phyloP scores from a whole-genome alignment of 2,329 filamentous ascomycete genomes.

The Helotiales sp. region DNA sequence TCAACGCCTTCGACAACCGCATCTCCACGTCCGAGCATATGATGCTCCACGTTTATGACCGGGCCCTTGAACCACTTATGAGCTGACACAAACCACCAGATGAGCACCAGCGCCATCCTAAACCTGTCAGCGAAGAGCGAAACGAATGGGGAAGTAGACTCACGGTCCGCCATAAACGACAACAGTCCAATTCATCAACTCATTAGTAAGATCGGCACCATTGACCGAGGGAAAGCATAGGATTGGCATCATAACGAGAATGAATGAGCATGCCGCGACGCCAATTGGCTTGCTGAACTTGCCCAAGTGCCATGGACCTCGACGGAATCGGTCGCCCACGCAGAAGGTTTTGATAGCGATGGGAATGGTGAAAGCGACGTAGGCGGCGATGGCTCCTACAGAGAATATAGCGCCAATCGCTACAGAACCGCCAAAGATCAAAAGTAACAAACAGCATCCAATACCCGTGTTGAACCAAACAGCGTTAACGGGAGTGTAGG shows the following conservation, averaged over 20 bases:
- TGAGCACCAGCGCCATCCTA: slow-evolving; percentile 50
- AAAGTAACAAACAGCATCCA: slow-evolving; percentile 57
- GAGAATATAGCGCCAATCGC: slow-evolving; percentile 66
- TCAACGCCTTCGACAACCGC: slow-evolving; percentile 27
- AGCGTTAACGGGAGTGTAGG: slow-evolving; percentile 65
- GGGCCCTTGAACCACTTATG: slow-evolving; percentile 66
- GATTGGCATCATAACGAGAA: slow-evolving; percentile 65
- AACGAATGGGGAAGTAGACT: slow-evolving; percentile 10
- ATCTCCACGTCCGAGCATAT: slow-evolving; percentile 32
- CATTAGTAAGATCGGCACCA: slow-evolving; percentile 50
- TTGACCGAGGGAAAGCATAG: slow-evolving; percentile 60
- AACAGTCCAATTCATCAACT: slow-evolving; percentile 64
- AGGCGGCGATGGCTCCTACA: slow-evolving; percentile 66
- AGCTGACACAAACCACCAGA: slow-evolving; percentile 64
- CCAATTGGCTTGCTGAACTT: slow-evolving; percentile 58
- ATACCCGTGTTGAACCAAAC: slow-evolving; percentile 63
- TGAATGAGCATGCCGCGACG: slow-evolving; percentile 54
- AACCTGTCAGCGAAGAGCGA: slow-evolving; percentile 12
- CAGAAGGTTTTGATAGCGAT: slow-evolving; percentile 58
- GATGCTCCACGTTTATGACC: slow-evolving; percentile 56
- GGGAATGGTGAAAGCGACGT: slow-evolving; percentile 56
- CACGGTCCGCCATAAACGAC: slow-evolving; percentile 60
- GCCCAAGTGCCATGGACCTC: slow-evolving; percentile 66
- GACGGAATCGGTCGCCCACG: slow-evolving; percentile 60
- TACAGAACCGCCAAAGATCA: slow-evolving; percentile 61